Conservation (phyloP, 2,329 filamentous ascomycete species). For the Stagonosporopsis vannaccii region DNA sequence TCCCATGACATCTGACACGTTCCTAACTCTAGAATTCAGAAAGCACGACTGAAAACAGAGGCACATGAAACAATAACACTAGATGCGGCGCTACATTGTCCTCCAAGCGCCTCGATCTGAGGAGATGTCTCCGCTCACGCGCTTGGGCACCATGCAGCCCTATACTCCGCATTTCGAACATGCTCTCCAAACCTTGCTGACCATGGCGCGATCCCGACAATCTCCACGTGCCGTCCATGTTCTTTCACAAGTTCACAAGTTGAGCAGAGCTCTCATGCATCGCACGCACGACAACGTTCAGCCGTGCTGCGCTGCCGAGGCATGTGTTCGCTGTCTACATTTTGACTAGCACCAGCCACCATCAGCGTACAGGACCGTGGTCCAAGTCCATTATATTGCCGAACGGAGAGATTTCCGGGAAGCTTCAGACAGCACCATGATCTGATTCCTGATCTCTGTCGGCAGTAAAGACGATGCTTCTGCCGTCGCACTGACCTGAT, state of each 20-base stretch:
- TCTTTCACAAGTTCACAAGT: neutral
- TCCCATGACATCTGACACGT: neutral
- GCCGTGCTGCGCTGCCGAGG: conserved; percentile 10
- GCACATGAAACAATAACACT: conserved; percentile 1
- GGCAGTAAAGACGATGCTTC: neutral
- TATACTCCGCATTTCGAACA: neutral
- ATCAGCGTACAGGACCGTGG: conserved; percentile 1
- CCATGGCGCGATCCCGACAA: neutral
- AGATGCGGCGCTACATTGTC: neutral
- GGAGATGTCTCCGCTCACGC: neutral
- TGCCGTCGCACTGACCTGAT: neutral
- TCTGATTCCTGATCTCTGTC: neutral
- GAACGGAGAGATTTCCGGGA: conserved; percentile 11
- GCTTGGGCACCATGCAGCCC: conserved; percentile 11
- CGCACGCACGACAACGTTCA: neutral
- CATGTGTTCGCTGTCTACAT: conserved; percentile 10
- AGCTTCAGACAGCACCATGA: neutral
- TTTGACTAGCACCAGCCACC: conserved; percentile 2
- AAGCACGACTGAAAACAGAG: neutral
- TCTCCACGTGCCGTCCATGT: neutral
- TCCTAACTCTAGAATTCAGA: neutral
- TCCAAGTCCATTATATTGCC: neutral
- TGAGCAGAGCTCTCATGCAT: neutral
- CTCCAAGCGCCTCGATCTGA: neutral
- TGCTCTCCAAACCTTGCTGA: neutral